Conservation (phyloP, 2,329 filamentous ascomycete species). For the Cryphonectria radicalis region DNA sequence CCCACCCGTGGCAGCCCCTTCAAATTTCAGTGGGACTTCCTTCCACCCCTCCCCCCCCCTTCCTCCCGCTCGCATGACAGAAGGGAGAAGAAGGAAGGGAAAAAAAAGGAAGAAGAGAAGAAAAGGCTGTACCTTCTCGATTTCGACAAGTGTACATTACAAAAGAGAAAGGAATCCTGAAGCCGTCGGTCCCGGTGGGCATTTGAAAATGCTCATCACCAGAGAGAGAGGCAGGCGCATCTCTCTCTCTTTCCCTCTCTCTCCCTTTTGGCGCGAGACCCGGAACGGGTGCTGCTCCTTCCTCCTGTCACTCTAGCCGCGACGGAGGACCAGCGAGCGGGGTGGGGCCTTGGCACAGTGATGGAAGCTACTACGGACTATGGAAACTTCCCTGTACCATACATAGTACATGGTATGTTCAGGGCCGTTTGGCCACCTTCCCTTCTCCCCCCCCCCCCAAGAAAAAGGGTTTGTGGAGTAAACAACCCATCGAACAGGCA, state of each 20-base stretch:
- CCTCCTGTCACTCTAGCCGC: slow-evolving; percentile 25
- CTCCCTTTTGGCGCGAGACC: slow-evolving; percentile 2
- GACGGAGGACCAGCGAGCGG: slow-evolving; percentile 11
- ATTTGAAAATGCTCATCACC: slow-evolving; percentile 3
- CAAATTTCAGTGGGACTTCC: not conserved
- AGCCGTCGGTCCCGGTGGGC: not conserved
- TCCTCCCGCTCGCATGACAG: no score
- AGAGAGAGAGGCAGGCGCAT: no score
- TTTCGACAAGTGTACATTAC: slow-evolving; percentile 2
- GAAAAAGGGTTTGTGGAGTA: slow-evolving; percentile 2
- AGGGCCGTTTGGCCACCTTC: not conserved
- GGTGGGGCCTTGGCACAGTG: not conserved
- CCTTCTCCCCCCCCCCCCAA: not conserved
- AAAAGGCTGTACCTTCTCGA: not conserved
- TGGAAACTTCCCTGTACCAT: slow-evolving; percentile 2
- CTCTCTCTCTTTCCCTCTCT: not conserved
- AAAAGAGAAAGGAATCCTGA: no score
- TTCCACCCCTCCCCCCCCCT: no score
- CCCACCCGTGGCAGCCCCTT: not conserved
- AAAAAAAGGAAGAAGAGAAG: not conserved
- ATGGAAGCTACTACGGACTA: not conserved
- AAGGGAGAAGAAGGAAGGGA: not conserved
- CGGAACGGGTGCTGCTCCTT: not conserved
- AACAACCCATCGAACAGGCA: slow-evolving; percentile 11
- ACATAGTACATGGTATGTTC: no score